Evolutionary conservation across 352 stramenopile species (phyloP), one percentile per base, ranked within the genome.

Genomic region (Phytophthora constricta): DNA sequence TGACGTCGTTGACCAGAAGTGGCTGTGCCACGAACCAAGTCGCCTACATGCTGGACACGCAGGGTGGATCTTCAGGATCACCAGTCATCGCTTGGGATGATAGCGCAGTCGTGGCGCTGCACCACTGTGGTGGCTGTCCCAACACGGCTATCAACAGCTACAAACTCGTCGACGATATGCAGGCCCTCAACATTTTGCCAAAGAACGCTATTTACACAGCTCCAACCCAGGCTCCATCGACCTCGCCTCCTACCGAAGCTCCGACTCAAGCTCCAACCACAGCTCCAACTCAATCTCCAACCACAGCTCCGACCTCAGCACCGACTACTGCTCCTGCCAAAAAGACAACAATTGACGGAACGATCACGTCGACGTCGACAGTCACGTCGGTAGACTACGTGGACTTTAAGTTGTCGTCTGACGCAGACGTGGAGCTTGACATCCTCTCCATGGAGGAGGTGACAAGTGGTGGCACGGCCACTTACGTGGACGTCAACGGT

Each of bases 81-180:
- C 85, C 84, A 0, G 75, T 93, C 10, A 68, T 95, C 45, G 68
- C 72, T 13, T 83, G 59, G 67, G 58, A 27, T 0, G 87, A 95
- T 59, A 92, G 93, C 27, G 27, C 65, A 0, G 87, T 95, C n/a
- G 70, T 93, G 2, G 87, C 70, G 1, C 66, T 95, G 4, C 87
- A 93, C 58, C 86, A 93, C 57, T 95, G 87, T 48, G 87, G 87
- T 14, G 87, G 85, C 1, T 95, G 87, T 26, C 82, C 81, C n/a
- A 95, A 95, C 69, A 89, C 80, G 2, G 84, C 81, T 10, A 84
- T 93, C 53, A 91, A 91, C 63, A 82, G 64, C 42, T 65, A 90
- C 53, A 83, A 84, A 45, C 80, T 95, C 50, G 49, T 91, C 10
- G 66, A 66, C 13, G 70, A 92, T 37, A 65, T 95, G 61, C 81